These are phyloP conservation scores for Pichia sp. DNA, from an alignment of 1,139 yeast genomes.

Conservation along the genomic window DNA sequence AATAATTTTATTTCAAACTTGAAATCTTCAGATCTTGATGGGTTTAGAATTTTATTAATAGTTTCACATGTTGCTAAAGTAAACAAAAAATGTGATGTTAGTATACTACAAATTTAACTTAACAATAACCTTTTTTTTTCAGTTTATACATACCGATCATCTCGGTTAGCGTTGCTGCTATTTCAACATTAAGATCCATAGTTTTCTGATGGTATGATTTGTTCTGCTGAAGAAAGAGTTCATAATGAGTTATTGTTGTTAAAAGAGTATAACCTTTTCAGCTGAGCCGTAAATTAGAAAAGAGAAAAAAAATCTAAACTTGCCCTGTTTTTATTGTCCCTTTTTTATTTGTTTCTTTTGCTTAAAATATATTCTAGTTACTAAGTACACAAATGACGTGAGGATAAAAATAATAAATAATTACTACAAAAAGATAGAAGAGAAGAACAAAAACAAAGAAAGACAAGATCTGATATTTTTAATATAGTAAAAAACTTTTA, in stretches of 20 bases:
- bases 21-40: conserved; percentile 1
- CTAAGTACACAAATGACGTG: not conserved
- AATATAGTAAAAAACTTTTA: not conserved
- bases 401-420: not conserved
- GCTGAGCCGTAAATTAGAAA: not conserved
- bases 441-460: not conserved
- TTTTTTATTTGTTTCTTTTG: not conserved
- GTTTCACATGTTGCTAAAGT: conserved; percentile 14
- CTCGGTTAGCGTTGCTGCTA: not conserved
- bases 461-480: not conserved
- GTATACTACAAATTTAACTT: too few relatives aligned
- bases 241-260: too few relatives aligned
- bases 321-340: not conserved
- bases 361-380: not conserved
- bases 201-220: too few relatives aligned
- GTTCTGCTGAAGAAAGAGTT: too few relatives aligned
- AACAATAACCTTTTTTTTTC: too few relatives aligned
- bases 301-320: too few relatives aligned
- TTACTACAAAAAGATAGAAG: not conserved
- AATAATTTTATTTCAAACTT: conserved; percentile 15
- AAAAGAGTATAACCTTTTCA: too few relatives aligned
- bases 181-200: not conserved
- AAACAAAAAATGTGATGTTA: not conserved
- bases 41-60: not conserved
- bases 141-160: not conserved